Percentiles rank a stretch among this genome's conserved stretches.
phyloP scores from a whole-genome alignment of 2,329 filamentous ascomycete genomes.

The Diaporthe vexans region DNA sequence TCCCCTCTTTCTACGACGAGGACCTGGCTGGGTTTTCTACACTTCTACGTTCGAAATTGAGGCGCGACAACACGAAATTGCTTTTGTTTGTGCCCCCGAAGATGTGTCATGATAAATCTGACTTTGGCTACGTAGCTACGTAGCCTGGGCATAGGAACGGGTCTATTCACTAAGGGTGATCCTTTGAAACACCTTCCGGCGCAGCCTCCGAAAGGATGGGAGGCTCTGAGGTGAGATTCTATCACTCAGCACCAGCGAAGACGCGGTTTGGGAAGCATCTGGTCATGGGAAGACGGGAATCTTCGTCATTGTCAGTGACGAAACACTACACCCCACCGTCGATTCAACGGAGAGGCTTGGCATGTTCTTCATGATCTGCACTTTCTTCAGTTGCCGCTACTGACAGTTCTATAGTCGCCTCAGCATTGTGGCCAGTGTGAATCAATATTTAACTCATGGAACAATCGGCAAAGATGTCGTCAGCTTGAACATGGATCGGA shows the following conservation, averaged over 20 bases:
- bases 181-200: background rate
- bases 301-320: background rate
- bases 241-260: background rate
- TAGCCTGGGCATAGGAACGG: background rate
- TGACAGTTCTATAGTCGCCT: no score
- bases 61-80: background rate
- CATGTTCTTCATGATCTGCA: no score
- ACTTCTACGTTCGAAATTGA: background rate
- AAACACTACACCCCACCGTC: background rate
- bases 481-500: background rate
- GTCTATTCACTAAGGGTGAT: slow-evolving; percentile 1
- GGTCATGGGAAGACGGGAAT: background rate
- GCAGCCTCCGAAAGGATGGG: background rate
- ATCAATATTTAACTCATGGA: no score
- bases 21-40: background rate
- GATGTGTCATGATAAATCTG: background rate
- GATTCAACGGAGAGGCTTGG: background rate
- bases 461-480: background rate
- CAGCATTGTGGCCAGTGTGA: no score
- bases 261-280: background rate
- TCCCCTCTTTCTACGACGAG: background rate
- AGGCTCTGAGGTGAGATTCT: background rate
- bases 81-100: background rate
- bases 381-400: no score
- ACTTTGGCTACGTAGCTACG: slow-evolving; percentile 19